Percentiles rank a stretch among this genome's conserved stretches.
phyloP scores from a whole-genome alignment of 2,329 filamentous ascomycete genomes.

The Ilyonectria destructans region DNA sequence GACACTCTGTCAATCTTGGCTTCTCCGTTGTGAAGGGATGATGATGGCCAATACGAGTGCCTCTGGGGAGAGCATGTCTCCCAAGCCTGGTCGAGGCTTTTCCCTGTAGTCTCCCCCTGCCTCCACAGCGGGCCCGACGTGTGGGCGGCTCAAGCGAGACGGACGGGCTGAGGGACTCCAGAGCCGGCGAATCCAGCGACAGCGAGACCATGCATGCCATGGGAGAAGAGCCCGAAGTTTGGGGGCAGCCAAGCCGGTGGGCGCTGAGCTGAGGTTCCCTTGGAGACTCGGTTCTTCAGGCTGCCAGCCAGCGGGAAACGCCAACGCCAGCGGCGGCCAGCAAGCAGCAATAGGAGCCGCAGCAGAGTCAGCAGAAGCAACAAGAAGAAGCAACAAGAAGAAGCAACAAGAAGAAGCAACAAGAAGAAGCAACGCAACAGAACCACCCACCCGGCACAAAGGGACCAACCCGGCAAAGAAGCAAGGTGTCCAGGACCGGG shows the following conservation, averaged over 20 bases:
- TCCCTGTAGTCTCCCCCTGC: conserved; percentile 8
- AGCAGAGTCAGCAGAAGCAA: conserved; percentile 7
- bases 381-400: neutral
- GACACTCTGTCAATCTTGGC: neutral
- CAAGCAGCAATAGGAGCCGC: neutral
- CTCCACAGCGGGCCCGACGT: conserved; percentile 32
- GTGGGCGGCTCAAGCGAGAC: conserved; percentile 43
- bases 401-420: neutral
- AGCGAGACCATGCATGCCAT: conserved; percentile 17
- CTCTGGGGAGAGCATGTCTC: conserved; percentile 11
- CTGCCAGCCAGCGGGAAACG: conserved; percentile 28
- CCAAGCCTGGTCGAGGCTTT: conserved; percentile 18
- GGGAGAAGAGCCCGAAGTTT: conserved; percentile 15
- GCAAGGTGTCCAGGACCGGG: conserved; percentile 9
- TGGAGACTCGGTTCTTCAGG: conserved; percentile 24
- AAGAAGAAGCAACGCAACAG: neutral
- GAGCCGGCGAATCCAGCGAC: conserved; percentile 24
- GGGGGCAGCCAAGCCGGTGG: conserved; percentile 11
- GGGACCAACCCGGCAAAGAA: neutral
- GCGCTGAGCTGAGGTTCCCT: conserved; percentile 17
- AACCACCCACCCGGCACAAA: neutral
- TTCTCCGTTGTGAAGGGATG: conserved; percentile 5
- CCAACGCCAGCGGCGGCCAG: conserved; percentile 8
- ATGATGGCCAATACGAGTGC: conserved; percentile 7
- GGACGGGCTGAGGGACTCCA: conserved; percentile 9